Base-by-base conservation (phyloP, 2,329 filamentous ascomycete genomes). In the Aspergillus eucalypticola region DNA sequence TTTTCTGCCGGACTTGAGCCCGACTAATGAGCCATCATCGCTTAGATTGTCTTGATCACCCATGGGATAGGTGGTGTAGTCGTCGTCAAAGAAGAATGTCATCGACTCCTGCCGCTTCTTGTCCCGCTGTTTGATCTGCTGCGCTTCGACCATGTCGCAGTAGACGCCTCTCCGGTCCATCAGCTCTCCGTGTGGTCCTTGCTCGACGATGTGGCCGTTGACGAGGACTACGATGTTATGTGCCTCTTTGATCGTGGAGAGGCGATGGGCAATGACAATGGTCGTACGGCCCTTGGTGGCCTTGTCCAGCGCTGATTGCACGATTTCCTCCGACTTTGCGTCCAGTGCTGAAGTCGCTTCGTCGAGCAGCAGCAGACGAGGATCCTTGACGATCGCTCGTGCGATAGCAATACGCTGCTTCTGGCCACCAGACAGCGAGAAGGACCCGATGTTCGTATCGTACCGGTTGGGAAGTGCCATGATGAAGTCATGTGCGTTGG, bases 321-420 rank as follows among this genome's bases (percentile, higher is more conserved):
- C 92, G 8, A 93, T 86, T 48, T 89, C 89, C 76, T 96, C 92
- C 0, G 90, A 92, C 70, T 92, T 90, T 10, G 91, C 93, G 71
- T 96, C 92, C 0, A 96, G 83, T 5, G 91, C 91, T 35, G 89
- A 91, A 0, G 92, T 96, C 1, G 93, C 92, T 75, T 96, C 92
- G 64, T 96, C 92, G 3, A 96, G 87, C 0, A 96, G 84, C 1
- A 96, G 82, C 69, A 96, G 83, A 78, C 90, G 91, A 0, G 91
- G 91, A 66, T 95, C 87, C 4, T 87, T 90, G 19, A 95, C 88
- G 51, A 95, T 84, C 25, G 90, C 90, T 64, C 90, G 82, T 2
- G 91, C 90, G 72, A 96, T 95, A 8, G 91, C 90, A 66, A 96
- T 92, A 62, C 92, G 88, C 75, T 96, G 92, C 73, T 94, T 94